These are phyloP conservation scores for Coemansia sp. DNA, from an alignment of 371 early-diverging fungal genomes.

Conservation along the genomic window DNA sequence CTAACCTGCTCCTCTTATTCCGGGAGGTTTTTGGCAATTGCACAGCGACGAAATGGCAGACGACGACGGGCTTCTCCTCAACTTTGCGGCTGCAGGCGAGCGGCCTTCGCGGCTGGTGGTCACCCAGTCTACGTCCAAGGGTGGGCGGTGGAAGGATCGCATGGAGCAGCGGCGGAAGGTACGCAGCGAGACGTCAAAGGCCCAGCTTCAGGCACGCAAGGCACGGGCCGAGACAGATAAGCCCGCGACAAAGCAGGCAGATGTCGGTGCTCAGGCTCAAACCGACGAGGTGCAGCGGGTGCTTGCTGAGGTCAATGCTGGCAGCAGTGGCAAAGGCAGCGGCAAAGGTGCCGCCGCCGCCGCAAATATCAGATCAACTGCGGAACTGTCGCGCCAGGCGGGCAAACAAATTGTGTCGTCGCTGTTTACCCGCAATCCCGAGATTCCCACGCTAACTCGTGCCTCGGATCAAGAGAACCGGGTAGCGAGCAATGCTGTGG, in stretches of 20 bases:
- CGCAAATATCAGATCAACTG: background rate
- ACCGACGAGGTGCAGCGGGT: constrained; percentile 8
- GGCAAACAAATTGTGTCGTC: constrained; percentile 56
- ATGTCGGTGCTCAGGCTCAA: constrained; percentile 2
- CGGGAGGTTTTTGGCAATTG: background rate
- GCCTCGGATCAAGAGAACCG: constrained; percentile 22
- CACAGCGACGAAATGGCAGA: background rate
- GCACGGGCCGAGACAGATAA: constrained; percentile 4
- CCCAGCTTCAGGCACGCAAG: constrained; percentile 22
- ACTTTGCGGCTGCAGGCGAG: constrained; percentile 53
- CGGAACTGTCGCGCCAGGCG: constrained; percentile 13
- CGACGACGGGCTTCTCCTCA: constrained; percentile 70
- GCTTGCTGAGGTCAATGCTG: background rate
- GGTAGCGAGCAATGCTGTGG: constrained; percentile 43
- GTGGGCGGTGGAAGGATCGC: constrained; percentile 57
- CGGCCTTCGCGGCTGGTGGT: constrained; percentile 14
- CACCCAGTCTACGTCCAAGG: constrained; percentile 44
- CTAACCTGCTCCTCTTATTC: background rate
- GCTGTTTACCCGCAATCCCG: constrained; percentile 59
- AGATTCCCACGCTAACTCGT: constrained; percentile 42
- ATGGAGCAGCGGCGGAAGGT: constrained; percentile 35
- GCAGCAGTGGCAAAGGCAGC: constrained; percentile 8
- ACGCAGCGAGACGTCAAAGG: constrained; percentile 48
- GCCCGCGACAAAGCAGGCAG: background rate
- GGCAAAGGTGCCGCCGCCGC: constrained; percentile 1